Conservation (phyloP, 2,329 filamentous ascomycete species). For the Alternaria brassicae region DNA sequence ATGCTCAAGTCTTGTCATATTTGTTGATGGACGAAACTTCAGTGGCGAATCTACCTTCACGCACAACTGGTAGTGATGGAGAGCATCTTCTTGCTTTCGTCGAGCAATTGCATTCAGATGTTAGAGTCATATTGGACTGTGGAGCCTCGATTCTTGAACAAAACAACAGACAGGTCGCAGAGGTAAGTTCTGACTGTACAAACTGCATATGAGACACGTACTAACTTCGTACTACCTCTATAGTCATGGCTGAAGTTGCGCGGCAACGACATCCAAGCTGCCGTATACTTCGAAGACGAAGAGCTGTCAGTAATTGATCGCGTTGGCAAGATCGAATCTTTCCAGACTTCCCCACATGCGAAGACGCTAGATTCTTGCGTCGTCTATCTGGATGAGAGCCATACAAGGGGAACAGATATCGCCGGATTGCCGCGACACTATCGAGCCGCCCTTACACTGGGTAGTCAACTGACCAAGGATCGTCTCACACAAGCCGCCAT, state of each 20-base stretch:
- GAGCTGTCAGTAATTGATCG: slow-evolving; percentile 63
- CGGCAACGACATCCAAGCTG: slow-evolving; percentile 35
- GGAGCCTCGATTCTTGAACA: slow-evolving; percentile 74
- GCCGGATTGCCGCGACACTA: slow-evolving; percentile 63
- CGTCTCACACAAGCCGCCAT: slow-evolving; percentile 70
- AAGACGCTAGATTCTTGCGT: slow-evolving; percentile 66
- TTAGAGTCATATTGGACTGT: slow-evolving; percentile 72
- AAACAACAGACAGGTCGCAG: slow-evolving; percentile 53
- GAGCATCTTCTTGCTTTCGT: slow-evolving; percentile 58
- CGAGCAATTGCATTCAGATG: slow-evolving; percentile 44
- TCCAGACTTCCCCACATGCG: slow-evolving; percentile 66
- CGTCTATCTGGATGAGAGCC: slow-evolving; percentile 73
- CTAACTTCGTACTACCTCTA: no score
- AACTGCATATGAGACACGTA: no score
- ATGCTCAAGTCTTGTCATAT: slow-evolving; percentile 68
- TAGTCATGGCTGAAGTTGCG: slow-evolving; percentile 60
- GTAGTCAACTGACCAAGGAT: slow-evolving; percentile 71
- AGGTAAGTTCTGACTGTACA: no score
- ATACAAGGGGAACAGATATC: slow-evolving; percentile 74
- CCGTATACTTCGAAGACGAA: slow-evolving; percentile 66
- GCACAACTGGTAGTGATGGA: slow-evolving; percentile 35
- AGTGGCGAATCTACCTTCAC: slow-evolving; percentile 38
- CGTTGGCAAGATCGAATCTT: slow-evolving; percentile 54
- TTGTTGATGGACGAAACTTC: slow-evolving; percentile 58
- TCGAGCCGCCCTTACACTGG: slow-evolving; percentile 72